Evolutionary conservation across 495 filamentous ascomycete genomes (phyloP).

Genomic region (Physcia stellaris): DNA sequence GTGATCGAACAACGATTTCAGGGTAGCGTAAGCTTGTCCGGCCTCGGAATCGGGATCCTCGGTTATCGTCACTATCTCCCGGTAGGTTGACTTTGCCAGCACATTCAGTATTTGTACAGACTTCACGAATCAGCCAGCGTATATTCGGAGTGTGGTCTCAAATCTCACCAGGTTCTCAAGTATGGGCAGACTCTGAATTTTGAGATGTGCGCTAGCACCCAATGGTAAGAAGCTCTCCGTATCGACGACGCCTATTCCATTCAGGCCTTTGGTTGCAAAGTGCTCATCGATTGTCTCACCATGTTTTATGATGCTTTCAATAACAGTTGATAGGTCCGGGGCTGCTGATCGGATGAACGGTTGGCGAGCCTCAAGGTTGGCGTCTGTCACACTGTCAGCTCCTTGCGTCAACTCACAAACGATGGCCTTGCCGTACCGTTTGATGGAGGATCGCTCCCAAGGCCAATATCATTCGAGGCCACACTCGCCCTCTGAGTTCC

Average conservation of each 20-base stretch:
- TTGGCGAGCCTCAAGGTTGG: too few species aligned
- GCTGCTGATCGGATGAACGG: not conserved
- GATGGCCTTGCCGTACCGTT: too few species aligned
- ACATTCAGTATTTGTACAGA: conserved; percentile 57
- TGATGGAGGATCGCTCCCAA: too few species aligned
- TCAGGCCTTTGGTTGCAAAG: conserved; percentile 12
- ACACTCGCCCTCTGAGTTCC: too few species aligned
- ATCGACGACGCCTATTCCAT: conserved; percentile 23
- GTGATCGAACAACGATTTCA: conserved; percentile 69
- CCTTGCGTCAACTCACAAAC: too few species aligned
- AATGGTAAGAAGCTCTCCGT: conserved; percentile 29
- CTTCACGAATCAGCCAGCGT: conserved; percentile 24
- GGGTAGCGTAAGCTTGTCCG: conserved; percentile 63
- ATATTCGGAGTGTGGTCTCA: not conserved
- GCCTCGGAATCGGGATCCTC: conserved; percentile 60
- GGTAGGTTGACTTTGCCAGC: conserved; percentile 52
- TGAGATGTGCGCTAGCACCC: conserved; percentile 44
- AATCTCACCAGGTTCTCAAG: conserved; percentile 54
- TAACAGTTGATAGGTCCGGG: conserved; percentile 14
- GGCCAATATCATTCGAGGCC: too few species aligned
- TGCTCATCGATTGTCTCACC: conserved; percentile 34
- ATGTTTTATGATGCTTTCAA: conserved; percentile 34
- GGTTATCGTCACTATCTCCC: conserved; percentile 63
- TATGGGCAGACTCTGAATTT: conserved; percentile 56
- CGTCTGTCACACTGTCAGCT: too few species aligned